Conservation (phyloP, 805 yeast genomes). For the Yarrowia divulgata region DNA sequence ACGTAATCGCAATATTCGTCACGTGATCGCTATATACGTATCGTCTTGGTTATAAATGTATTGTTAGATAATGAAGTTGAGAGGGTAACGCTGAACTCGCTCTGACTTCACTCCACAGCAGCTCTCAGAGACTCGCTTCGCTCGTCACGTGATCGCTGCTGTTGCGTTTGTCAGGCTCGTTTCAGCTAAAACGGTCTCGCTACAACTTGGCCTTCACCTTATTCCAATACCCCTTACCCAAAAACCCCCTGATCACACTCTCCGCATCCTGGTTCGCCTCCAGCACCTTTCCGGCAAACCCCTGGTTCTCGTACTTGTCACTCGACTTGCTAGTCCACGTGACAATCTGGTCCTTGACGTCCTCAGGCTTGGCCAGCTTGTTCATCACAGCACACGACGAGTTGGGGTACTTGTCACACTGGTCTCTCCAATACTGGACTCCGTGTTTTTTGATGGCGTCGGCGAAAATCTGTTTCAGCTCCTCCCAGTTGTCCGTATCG, state of each 20-base stretch:
- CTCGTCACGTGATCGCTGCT: neutral
- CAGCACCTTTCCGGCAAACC: conserved; percentile 21
- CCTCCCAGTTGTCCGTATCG: conserved; percentile 30
- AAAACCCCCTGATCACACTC: neutral
- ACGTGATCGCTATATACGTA: no score
- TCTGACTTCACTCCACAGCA: no score
- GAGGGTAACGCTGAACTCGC: no score
- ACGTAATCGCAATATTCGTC: no score
- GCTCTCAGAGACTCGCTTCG: neutral
- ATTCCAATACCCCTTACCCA: conserved; percentile 31
- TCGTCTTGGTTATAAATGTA: no score
- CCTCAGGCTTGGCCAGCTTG: conserved; percentile 23
- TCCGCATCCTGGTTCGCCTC: conserved; percentile 22
- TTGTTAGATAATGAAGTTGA: no score
- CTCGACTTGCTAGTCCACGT: conserved; percentile 18
- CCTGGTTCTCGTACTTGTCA: conserved; percentile 3
- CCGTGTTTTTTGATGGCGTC: neutral
- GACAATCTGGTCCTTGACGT: conserved; percentile 38
- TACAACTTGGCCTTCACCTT: conserved; percentile 37
- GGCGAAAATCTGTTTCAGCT: conserved; percentile 11
- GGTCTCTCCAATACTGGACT: conserved; percentile 35
- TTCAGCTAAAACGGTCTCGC: no score
- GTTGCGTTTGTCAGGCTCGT: no score
- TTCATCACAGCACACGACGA: conserved; percentile 36
- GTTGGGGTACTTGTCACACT: conserved; percentile 35